Evolutionary conservation across 176 grass and related monocot genomes (phyloP).

Genomic region (sorghum (Sorghum bicolor)): DNA sequence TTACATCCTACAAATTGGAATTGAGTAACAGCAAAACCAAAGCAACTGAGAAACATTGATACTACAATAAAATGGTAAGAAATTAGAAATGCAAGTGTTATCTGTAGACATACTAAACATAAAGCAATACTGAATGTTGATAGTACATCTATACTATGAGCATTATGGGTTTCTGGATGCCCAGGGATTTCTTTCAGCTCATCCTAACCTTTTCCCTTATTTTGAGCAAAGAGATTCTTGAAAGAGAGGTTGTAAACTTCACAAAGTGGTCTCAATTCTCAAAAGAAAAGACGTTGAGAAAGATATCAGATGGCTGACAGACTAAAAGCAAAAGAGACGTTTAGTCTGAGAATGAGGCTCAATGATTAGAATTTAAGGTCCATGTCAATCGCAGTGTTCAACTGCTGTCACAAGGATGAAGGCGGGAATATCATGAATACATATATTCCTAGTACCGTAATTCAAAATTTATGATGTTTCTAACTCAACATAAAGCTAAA

Average conservation of each 20-base stretch:
- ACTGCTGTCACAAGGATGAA: constrained; percentile 8
- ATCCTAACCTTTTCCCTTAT: constrained; percentile 10
- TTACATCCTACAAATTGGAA: background rate
- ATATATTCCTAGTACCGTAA: background rate
- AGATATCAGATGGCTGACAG: constrained; percentile 27
- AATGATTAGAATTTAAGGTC: constrained; percentile 31
- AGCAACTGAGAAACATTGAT: too few relatives aligned
- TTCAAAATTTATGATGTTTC: constrained; percentile 19
- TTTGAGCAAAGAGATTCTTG: constrained; percentile 12
- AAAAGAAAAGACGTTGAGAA: constrained; percentile 38
- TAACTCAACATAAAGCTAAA: constrained; percentile 11
- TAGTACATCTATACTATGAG: background rate
- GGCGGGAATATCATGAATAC: background rate
- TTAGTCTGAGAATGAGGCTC: constrained; percentile 4
- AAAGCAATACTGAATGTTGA: background rate
- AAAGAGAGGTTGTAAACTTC: constrained; percentile 42
- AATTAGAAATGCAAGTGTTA: background rate
- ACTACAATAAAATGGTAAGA: background rate
- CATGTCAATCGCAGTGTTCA: constrained; percentile 18
- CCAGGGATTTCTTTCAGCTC: constrained; percentile 4
- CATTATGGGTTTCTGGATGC: constrained; percentile 2
- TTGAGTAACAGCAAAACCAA: background rate
- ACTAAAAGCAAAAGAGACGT: constrained; percentile 43
- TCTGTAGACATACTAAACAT: background rate
- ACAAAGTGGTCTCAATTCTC: constrained; percentile 33